Evolutionary conservation across 768 basidiomycete genomes (phyloP).

Genomic region (Mycena haematopus): DNA sequence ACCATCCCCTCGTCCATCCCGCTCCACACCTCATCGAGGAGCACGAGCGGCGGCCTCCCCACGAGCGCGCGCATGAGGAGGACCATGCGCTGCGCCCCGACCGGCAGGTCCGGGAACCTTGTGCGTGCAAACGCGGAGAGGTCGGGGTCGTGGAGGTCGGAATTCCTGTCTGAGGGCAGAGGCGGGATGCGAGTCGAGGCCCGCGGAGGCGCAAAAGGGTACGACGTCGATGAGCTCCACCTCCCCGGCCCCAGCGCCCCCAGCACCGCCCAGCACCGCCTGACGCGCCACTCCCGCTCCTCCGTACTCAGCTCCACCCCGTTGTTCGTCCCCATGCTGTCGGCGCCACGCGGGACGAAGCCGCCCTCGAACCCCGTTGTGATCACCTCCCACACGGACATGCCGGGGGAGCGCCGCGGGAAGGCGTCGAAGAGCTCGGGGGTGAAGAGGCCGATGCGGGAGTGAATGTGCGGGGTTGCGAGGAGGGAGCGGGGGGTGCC

Average conservation of each 20-base stretch:
- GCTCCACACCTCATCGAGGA: conserved; percentile 92
- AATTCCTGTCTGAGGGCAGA: background rate
- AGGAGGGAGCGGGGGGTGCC: conserved; percentile 64
- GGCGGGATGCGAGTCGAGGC: background rate
- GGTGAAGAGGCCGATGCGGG: conserved; percentile 78
- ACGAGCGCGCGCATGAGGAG: conserved; percentile 89
- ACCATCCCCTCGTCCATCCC: conserved; percentile 91
- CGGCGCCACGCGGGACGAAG: conserved; percentile 60
- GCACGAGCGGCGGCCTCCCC: conserved; percentile 70
- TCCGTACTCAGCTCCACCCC: conserved; percentile 42
- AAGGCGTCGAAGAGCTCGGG: conserved; percentile 94
- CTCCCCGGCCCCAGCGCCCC: conserved; percentile 63
- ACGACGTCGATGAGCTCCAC: conserved; percentile 42
- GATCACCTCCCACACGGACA: conserved; percentile 80
- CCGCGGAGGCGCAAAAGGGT: background rate
- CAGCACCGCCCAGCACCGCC: conserved; percentile 62
- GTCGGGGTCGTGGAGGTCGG: background rate
- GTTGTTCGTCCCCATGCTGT: conserved; percentile 54
- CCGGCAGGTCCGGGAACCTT: conserved; percentile 68
- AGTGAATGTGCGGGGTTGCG: conserved; percentile 71
- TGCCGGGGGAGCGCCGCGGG: conserved; percentile 66
- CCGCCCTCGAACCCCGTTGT: conserved; percentile 91
- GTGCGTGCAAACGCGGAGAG: conserved; percentile 48
- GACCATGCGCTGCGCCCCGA: conserved; percentile 81
- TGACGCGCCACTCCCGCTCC: conserved; percentile 43